Evolutionary conservation across 331 rosid genomes (phyloP).

Genomic region (Ulmus americana): DNA sequence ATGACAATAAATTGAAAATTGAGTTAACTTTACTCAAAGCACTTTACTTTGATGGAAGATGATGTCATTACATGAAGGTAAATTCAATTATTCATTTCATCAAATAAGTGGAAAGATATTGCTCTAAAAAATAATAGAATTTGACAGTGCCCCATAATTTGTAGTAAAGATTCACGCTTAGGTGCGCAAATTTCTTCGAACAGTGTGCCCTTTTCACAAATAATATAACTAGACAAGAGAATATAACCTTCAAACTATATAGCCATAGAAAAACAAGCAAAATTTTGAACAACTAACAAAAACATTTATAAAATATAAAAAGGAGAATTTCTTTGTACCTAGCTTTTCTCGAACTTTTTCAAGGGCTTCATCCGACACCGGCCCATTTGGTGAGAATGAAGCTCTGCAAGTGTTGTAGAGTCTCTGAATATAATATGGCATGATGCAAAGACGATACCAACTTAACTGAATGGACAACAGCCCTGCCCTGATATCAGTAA

Average conservation of each 20-base stretch:
- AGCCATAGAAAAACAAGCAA: constrained; percentile 4
- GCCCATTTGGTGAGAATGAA: constrained; percentile 67
- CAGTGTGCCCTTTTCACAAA: background rate
- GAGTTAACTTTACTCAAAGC: background rate
- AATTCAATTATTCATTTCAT: background rate
- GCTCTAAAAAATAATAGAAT: background rate
- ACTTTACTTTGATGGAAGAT: constrained; percentile 7
- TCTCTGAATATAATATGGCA: constrained; percentile 93
- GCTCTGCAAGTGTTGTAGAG: constrained; percentile 70
- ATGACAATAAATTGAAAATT: background rate
- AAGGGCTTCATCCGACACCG: constrained; percentile 75
- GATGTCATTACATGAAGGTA: background rate
- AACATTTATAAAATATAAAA: background rate
- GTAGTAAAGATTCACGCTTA: background rate
- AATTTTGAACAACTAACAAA: constrained; percentile 2
- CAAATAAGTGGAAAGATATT: too few relatives aligned
- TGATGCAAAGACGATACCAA: constrained; percentile 61
- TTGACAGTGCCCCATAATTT: background rate
- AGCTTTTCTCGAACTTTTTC: constrained; percentile 69
- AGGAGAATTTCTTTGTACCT: constrained; percentile 40
- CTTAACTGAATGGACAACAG: constrained; percentile 44
- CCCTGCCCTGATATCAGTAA: constrained; percentile 43
- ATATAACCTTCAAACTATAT: background rate
- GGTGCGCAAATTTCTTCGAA: background rate
- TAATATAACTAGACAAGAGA: background rate